Evolutionary conservation across 2,329 filamentous ascomycete genomes (phyloP), one percentile per base, ranked within the genome.

Genomic region (Xylariaceae sp.): DNA sequence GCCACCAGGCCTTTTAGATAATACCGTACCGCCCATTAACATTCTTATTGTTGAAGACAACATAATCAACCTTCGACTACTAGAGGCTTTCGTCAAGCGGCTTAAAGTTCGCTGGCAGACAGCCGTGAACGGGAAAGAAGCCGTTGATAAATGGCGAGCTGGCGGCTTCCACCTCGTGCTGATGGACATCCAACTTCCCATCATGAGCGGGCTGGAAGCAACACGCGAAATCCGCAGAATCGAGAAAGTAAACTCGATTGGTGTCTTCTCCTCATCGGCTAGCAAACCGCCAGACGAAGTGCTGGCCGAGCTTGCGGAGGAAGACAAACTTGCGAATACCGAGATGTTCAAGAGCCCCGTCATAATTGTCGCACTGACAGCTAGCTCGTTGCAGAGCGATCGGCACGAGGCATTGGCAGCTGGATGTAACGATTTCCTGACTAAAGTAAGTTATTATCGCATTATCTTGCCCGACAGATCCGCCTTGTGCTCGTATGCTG

Each of bases 11-110:
- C 78, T 89, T 64, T 80, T 95, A 26, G 90, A 92, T 62, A 87
- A 86, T 50, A 85, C 85, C 1, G 90, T 97, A 0, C 94, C 94
- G 7, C 92, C 94, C 1, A 97, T 99, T 74, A 97, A 95, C 63
- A 92, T 97, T 7, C 78, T 99, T 41, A 96, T 99, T 56, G 94
- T 99, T 13, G 94, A 99, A 74, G 94, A 99, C 74, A 99, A 99
- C 71, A 91, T 94, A 59, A 97, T 99, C 79, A 99, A 97, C 68
- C 76, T 97, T 62, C 89, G 90, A 66, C 84, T 99, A 9, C 77
- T 99, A 34, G 92, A 96, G 68, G 91, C 92, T 1, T 95, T 99
- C 67, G 92, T 97, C 78, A 96, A 96, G 74, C 81, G 91, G 46
- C 79, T 99, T 47, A 96, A 96, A 67, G 94, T 99, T 6, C 84